Base-by-base conservation (phyloP, 2,329 filamentous ascomycete genomes). In the Xylaria sp. region DNA sequence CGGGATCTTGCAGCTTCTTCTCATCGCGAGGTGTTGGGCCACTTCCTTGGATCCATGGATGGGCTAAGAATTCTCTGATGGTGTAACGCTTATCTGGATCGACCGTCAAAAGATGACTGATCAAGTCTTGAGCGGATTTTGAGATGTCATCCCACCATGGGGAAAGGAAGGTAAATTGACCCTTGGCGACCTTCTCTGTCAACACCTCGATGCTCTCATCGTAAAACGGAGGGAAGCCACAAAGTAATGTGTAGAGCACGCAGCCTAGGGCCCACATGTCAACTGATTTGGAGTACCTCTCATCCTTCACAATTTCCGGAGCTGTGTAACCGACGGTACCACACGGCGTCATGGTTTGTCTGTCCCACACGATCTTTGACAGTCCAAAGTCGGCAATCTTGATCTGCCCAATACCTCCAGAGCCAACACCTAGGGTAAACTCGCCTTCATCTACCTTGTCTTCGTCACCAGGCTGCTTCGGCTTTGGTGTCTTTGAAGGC, bases 121-220 rank as follows among this genome's bases (percentile, higher is more conserved):
- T 94, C 9, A 99, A 82, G 72, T 99, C 94, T 76, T 98, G 92
- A 0, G 95, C 95, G 3, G 92, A 89, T 76, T 95, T 93, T 64
- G 94, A 97, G 65, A 99, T 98, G 61, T 97, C 94, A 70, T 99
- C 95, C 95, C 95, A 99, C 95, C 95, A 99, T 0, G 95, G 95
- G 2, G 94, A 98, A 45, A 99, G 80, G 81, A 99, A 99, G 0
- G 95, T 98, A 76, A 95, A 99, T 79, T 98, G 93, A 51, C 95
- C 95, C 72, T 92, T 90, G 31, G 95, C 95, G 17, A 99, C 95
- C 83, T 99, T 99, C 75, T 99, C 94, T 1, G 95, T 98, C 64
- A 99, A 86, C 0, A 96, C 90, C 74, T 97, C 93, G 69, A 99
- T 98, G 73, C 92, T 97, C 79, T 99, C 95, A 71, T 99, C 95